Evolutionary conservation across 805 yeast genomes (phyloP).

Genomic region (Naumovozyma castellii): DNA sequence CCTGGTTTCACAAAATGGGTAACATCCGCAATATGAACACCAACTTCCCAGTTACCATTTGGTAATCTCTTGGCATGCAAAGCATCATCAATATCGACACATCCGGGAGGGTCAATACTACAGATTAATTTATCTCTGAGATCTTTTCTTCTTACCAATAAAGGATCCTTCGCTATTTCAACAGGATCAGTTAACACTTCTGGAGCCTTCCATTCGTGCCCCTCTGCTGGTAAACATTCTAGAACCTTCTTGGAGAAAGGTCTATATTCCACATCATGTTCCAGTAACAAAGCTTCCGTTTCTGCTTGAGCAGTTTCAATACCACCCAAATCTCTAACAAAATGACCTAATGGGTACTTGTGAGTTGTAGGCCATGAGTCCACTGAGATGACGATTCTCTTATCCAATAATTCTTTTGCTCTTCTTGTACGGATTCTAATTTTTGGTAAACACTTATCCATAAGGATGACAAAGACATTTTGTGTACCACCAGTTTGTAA

Average conservation of each 20-base stretch:
- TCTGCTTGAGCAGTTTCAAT: conserved; percentile 91
- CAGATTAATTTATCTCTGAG: conserved; percentile 84
- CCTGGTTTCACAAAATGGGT: conserved; percentile 92
- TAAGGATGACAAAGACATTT: conserved; percentile 71
- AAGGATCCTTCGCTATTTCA: conserved; percentile 39
- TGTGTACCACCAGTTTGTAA: conserved; percentile 53
- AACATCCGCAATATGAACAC: conserved; percentile 98
- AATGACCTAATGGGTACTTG: conserved; percentile 89
- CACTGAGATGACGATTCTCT: conserved; percentile 83
- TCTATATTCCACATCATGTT: conserved; percentile 92
- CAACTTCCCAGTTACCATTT: conserved; percentile 93
- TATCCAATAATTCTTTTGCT: conserved; percentile 71
- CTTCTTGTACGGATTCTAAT: conserved; percentile 81
- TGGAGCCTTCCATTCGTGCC: conserved; percentile 89
- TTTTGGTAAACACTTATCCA: conserved; percentile 85
- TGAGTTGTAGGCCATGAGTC: conserved; percentile 87
- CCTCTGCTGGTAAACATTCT: conserved; percentile 87
- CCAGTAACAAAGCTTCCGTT: conserved; percentile 86
- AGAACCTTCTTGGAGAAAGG: conserved; percentile 90
- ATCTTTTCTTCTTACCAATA: conserved; percentile 58
- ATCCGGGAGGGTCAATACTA: conserved; percentile 94
- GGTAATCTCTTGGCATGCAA: conserved; percentile 77
- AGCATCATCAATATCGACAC: conserved; percentile 99
- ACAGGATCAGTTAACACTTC: conserved; percentile 47
- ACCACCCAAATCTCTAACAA: conserved; percentile 79